Percentiles rank a stretch among this genome's conserved stretches.
These are phyloP conservation scores for Balakata baccata DNA, from an alignment of 345 rosid species.

Conservation along the genomic window DNA sequence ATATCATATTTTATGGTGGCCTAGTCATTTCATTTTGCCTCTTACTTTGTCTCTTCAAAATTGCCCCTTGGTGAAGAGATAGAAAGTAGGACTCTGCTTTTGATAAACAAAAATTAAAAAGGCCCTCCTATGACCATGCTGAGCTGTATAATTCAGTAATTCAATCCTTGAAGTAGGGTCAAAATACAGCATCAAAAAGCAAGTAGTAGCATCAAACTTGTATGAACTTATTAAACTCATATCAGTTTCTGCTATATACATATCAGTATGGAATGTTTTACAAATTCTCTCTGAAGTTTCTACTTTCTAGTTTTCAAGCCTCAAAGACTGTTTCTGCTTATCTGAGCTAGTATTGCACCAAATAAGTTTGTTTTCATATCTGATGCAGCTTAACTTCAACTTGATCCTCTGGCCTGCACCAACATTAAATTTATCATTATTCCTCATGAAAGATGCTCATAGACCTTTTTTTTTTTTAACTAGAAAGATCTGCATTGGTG, in stretches of 20 bases:
- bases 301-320: not conserved
- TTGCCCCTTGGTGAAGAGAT: constrained; percentile 19
- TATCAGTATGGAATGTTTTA: constrained; percentile 6
- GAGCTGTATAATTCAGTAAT: constrained; percentile 4
- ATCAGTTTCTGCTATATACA: constrained; percentile 17
- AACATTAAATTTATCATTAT: not conserved
- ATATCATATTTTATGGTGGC: not conserved
- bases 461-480: not conserved
- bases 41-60: constrained; percentile 12
- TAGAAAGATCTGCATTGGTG: not conserved
- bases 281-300: constrained; percentile 1
- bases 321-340: not conserved
- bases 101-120: not conserved
- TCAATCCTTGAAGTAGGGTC: not conserved
- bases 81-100: not conserved
- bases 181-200: not conserved
- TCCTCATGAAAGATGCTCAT: not conserved
- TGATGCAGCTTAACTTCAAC: constrained; percentile 7
- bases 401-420: constrained; percentile 23
- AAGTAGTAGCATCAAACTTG: constrained; percentile 3
- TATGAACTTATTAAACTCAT: constrained; percentile 4
- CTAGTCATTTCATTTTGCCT: not conserved
- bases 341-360: constrained; percentile 12
- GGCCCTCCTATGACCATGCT: not conserved
- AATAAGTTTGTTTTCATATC: constrained; percentile 7